Percentiles rank a stretch among this genome's conserved stretches.
phyloP scores from a whole-genome alignment of 1,139 yeast genomes.

The Kazachstania sp. region DNA sequence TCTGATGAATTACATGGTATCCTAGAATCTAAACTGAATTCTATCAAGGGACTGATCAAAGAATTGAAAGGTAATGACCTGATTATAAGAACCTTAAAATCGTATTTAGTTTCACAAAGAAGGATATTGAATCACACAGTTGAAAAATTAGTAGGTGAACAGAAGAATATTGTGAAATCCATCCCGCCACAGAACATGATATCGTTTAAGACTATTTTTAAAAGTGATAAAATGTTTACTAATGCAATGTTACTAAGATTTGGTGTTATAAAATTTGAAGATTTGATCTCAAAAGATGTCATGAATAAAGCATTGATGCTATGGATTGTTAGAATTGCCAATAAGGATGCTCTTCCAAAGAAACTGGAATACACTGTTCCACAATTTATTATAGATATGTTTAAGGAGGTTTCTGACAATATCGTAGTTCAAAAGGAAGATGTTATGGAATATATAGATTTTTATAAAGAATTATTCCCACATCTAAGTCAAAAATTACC shows the following conservation, averaged over 20 bases:
- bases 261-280: constrained; percentile 50
- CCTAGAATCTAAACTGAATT: constrained; percentile 39
- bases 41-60: constrained; percentile 18
- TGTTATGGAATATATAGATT: constrained; percentile 44
- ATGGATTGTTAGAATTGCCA: constrained; percentile 54
- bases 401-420: constrained; percentile 35
- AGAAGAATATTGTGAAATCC: constrained; percentile 41
- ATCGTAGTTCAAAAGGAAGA: constrained; percentile 42
- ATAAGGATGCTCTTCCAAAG: constrained; percentile 35
- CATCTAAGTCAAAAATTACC: constrained; percentile 47
- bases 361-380: constrained; percentile 38
- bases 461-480: constrained; percentile 52
- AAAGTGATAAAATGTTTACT: constrained; percentile 47
- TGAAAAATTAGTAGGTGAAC: constrained; percentile 42
- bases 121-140: constrained; percentile 39
- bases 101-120: constrained; percentile 40
- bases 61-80: constrained; percentile 4
- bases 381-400: constrained; percentile 42
- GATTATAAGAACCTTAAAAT: constrained; percentile 30
- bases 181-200: constrained; percentile 33
- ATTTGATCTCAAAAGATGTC: constrained; percentile 39
- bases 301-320: constrained; percentile 54
- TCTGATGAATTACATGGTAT: constrained; percentile 43
- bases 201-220: constrained; percentile 50
- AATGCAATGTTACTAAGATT: constrained; percentile 48